phyloP scores from a whole-genome alignment of 495 filamentous ascomycete genomes.

The Trichoderma orchidacearum region DNA sequence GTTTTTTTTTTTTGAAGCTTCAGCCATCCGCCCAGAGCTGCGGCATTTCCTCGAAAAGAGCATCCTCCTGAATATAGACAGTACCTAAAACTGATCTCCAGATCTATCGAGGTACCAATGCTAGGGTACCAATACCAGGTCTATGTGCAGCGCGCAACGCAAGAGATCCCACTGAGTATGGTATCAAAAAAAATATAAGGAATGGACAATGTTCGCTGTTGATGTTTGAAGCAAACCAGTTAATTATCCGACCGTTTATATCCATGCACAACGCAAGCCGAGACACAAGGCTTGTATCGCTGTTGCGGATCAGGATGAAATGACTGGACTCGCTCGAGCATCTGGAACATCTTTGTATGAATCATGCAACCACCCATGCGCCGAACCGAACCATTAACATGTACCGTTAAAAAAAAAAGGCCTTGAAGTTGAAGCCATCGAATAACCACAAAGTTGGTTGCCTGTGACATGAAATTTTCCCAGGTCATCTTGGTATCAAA shows the following conservation, averaged over 20 bases:
- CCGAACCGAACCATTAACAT: neutral
- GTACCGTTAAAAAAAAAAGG: neutral
- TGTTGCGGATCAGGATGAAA: no score
- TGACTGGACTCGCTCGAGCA: no score
- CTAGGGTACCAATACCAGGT: neutral
- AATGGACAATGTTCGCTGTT: neutral
- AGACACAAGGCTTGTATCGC: no score
- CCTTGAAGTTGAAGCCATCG: neutral
- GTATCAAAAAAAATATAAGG: neutral
- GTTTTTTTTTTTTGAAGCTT: neutral
- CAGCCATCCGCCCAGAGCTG: neutral
- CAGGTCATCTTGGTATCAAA: neutral
- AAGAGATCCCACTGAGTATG: neutral
- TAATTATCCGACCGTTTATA: neutral
- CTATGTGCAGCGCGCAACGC: neutral
- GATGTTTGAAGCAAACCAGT: neutral
- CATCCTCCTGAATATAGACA: neutral
- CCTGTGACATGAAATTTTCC: neutral
- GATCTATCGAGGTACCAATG: constrained; percentile 1
- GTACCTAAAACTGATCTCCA: neutral
- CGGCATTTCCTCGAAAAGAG: neutral
- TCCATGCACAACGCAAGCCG: no score
- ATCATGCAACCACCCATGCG: neutral
- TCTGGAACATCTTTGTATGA: no score
- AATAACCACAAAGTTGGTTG: neutral